Evolutionary conservation across 371 early-diverging fungal species (phyloP).

Genomic region (Basidiobolus meristosporus): DNA sequence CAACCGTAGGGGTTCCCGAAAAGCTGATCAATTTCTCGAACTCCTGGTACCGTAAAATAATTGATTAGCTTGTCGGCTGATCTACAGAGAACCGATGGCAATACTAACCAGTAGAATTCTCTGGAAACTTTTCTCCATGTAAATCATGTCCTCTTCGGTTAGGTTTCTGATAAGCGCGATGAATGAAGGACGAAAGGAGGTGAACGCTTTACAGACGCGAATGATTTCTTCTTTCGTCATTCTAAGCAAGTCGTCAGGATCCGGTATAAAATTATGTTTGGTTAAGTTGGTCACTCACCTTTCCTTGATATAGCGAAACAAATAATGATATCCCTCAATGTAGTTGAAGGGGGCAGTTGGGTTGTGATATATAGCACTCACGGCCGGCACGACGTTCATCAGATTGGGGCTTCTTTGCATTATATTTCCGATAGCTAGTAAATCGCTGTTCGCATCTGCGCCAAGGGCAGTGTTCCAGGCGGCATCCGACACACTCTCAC

Average conservation of each 20-base stretch:
- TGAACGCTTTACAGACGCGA: slow-evolving; percentile 69
- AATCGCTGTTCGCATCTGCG: not conserved
- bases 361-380: slow-evolving; percentile 46
- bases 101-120: slow-evolving; percentile 49
- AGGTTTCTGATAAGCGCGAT: slow-evolving; percentile 78
- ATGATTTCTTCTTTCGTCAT: slow-evolving; percentile 71
- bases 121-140: slow-evolving; percentile 85
- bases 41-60: slow-evolving; percentile 24
- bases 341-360: slow-evolving; percentile 65
- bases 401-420: slow-evolving; percentile 3
- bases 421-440: slow-evolving; percentile 2
- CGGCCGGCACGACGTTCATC: slow-evolving; percentile 16
- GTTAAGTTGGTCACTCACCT: slow-evolving; percentile 19
- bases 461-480: slow-evolving; percentile 7
- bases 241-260: slow-evolving; percentile 14
- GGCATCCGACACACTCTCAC: not conserved
- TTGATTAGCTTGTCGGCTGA: not conserved
- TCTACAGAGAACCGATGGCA: not conserved
- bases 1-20: slow-evolving; percentile 86
- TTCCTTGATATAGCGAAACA: slow-evolving; percentile 53
- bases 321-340: slow-evolving; percentile 73
- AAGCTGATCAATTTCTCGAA: slow-evolving; percentile 75
- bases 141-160: slow-evolving; percentile 75
- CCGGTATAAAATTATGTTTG: not conserved
- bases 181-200: slow-evolving; percentile 78